phyloP scores from a whole-genome alignment of 768 basidiomycete species.

The Trametes maxima region DNA sequence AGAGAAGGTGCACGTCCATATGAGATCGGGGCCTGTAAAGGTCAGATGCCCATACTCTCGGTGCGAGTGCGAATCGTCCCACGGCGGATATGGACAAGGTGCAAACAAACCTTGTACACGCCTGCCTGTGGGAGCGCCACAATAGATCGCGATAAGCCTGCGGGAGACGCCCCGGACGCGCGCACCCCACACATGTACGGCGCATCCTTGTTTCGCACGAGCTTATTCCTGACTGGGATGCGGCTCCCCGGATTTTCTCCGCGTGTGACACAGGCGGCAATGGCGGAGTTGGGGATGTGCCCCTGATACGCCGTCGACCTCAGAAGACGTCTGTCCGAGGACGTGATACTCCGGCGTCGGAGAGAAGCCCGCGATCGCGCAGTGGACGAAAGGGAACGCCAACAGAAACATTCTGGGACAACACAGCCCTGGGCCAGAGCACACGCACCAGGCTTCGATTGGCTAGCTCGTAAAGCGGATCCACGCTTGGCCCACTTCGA shows the following conservation, averaged over 20 bases:
- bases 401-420: neutral
- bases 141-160: conserved; percentile 14
- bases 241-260: conserved; percentile 22
- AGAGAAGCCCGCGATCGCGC: conserved; percentile 16
- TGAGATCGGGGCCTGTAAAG: conserved; percentile 19
- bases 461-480: conserved; percentile 19
- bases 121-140: neutral
- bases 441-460: conserved; percentile 14
- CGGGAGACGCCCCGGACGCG: neutral
- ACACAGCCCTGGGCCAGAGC: conserved; percentile 7
- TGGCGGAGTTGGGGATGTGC: neutral
- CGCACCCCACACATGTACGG: neutral
- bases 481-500: conserved; percentile 19
- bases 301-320: neutral
- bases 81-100: conserved; percentile 1
- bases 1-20: conserved; percentile 4
- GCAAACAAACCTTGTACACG: conserved; percentile 2
- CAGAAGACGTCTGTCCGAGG: conserved; percentile 3
- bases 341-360: conserved; percentile 14
- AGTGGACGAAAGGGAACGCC: conserved; percentile 11
- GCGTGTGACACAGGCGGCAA: conserved; percentile 1
- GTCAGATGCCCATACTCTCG: conserved; percentile 16
- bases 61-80: conserved; percentile 20
- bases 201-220: conserved; percentile 17
- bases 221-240: conserved; percentile 20